Percentiles rank a stretch among this genome's conserved stretches.
Evolutionary conservation across 305 asterid genomes (phyloP).

Genomic region (Fraxinus ornus): DNA sequence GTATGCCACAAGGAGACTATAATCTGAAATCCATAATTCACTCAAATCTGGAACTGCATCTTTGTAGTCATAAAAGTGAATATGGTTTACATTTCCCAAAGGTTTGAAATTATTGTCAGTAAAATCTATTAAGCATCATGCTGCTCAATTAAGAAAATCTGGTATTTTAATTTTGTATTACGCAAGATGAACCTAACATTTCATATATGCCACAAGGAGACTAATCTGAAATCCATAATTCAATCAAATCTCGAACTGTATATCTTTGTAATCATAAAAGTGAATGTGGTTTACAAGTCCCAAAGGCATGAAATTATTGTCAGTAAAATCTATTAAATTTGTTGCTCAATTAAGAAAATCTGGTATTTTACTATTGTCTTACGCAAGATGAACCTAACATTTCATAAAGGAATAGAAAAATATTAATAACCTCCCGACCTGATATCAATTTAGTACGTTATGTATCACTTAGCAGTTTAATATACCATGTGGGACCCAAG

Average conservation of each 20-base stretch:
- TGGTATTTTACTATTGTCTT: neutral
- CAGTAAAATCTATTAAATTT: neutral
- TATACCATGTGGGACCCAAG: neutral
- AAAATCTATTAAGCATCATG: neutral
- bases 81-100: neutral
- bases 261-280: neutral
- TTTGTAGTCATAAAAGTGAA: neutral
- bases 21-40: neutral
- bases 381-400: neutral
- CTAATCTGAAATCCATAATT: neutral
- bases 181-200: neutral
- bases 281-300: neutral
- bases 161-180: neutral
- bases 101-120: neutral
- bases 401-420: neutral
- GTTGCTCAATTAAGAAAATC: slow-evolving; percentile 6
- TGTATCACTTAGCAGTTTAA: neutral
- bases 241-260: neutral
- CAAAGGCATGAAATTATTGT: neutral
- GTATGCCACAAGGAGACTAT: neutral
- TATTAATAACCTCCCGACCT: neutral
- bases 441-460: neutral
- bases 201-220: neutral
- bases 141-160: slow-evolving; percentile 6
- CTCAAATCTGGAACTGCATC: neutral